phyloP scores from a whole-genome alignment of 176 grass and related monocot species.

The Bolboschoenus planiculmis region DNA sequence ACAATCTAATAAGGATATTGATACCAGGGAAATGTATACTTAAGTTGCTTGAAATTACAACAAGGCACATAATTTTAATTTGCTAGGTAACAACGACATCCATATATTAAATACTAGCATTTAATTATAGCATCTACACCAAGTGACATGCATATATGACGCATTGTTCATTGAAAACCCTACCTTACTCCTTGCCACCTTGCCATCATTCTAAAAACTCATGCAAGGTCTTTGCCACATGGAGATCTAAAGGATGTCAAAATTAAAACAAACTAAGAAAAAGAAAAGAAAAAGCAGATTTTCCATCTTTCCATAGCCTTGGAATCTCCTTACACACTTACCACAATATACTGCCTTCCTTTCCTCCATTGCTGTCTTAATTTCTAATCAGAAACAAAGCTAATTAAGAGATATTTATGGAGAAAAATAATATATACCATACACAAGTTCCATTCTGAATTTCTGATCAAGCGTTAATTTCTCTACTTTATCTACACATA shows the following conservation, averaged over 20 bases:
- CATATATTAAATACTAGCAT: background rate
- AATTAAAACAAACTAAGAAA: background rate
- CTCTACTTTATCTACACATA: slow-evolving; percentile 22
- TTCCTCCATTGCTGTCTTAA: slow-evolving; percentile 3
- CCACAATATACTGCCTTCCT: background rate
- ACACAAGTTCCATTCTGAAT: background rate
- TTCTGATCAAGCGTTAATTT: background rate
- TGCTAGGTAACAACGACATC: background rate
- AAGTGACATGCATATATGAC: slow-evolving; percentile 20
- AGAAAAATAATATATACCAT: slow-evolving; percentile 5
- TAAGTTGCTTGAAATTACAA: background rate
- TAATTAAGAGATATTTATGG: background rate
- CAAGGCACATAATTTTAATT: background rate
- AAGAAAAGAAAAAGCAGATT: background rate
- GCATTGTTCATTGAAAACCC: slow-evolving; percentile 9
- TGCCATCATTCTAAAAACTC: slow-evolving; percentile 14
- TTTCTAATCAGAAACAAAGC: slow-evolving; percentile 3
- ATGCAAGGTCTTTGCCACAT: slow-evolving; percentile 23
- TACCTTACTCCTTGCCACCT: slow-evolving; percentile 15
- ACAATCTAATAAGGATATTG: no score
- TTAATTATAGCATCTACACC: slow-evolving; percentile 6
- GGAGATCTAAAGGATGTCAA: background rate
- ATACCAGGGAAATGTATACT: background rate
- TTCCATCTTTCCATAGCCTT: slow-evolving; percentile 2
- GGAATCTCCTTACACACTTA: background rate